Percentiles rank a stretch among this genome's conserved stretches.
Conservation (phyloP, 2,329 filamentous ascomycete genomes). For the Diaporthe vaccinii region DNA sequence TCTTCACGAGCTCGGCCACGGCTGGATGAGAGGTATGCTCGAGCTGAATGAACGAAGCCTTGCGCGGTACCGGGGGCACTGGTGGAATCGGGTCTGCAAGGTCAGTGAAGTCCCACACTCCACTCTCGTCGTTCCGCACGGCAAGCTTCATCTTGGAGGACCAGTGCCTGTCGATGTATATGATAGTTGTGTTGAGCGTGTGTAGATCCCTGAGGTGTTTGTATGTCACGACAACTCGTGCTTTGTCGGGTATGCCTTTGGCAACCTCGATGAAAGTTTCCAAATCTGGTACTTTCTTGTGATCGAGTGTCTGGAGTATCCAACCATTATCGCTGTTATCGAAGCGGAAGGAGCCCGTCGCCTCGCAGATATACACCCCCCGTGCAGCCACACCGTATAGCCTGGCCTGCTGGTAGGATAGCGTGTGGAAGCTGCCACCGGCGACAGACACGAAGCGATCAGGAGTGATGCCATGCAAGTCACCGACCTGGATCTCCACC, state of each 20-base stretch:
- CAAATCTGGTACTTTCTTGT: slow-evolving; percentile 90
- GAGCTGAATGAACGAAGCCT: slow-evolving; percentile 92
- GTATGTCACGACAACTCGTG: slow-evolving; percentile 93
- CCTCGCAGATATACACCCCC: slow-evolving; percentile 95
- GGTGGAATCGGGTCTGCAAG: slow-evolving; percentile 85
- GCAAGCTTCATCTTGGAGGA: slow-evolving; percentile 94
- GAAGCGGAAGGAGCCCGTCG: slow-evolving; percentile 89
- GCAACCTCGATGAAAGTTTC: slow-evolving; percentile 92
- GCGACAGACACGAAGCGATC: slow-evolving; percentile 96
- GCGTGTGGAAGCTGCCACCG: slow-evolving; percentile 92
- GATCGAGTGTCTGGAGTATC: slow-evolving; percentile 93
- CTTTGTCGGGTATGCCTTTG: slow-evolving; percentile 84
- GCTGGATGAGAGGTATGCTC: slow-evolving; percentile 89
- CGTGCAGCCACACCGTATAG: slow-evolving; percentile 93
- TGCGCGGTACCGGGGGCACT: slow-evolving; percentile 77
- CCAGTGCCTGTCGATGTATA: slow-evolving; percentile 96
- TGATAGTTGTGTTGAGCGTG: slow-evolving; percentile 91
- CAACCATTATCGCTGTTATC: slow-evolving; percentile 79
- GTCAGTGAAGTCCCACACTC: slow-evolving; percentile 94
- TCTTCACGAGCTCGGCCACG: slow-evolving; percentile 93
- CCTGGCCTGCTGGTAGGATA: slow-evolving; percentile 98
- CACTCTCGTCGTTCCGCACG: slow-evolving; percentile 88
- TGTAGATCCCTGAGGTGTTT: slow-evolving; percentile 93
- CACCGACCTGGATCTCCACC: slow-evolving; percentile 86
- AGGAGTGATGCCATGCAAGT: slow-evolving; percentile 94